Conservation (phyloP, 1,284 basidiomycete genomes). For the Hemileia vastatrix region DNA sequence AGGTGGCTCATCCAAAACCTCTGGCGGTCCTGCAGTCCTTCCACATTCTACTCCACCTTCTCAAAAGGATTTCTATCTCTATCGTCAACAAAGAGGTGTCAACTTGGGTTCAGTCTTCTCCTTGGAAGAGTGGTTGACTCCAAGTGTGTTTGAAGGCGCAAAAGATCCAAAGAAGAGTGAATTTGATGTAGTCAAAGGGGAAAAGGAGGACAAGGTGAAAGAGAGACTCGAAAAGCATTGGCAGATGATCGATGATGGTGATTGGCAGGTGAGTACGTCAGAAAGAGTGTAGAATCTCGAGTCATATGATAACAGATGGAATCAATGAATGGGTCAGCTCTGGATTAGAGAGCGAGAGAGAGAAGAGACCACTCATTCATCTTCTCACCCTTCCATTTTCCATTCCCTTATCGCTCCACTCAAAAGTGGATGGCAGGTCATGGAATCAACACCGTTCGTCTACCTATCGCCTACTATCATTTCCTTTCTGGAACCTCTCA, state of each 20-base stretch:
- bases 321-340: too few species aligned
- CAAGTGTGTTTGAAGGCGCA: conserved; percentile 22
- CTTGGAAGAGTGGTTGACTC: too few species aligned
- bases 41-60: too few species aligned
- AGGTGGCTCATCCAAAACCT: too few species aligned
- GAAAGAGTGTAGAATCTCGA: too few species aligned
- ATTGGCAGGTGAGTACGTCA: too few species aligned
- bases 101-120: conserved; percentile 75
- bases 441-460: conserved; percentile 71
- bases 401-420: conserved; percentile 11
- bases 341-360: conserved; percentile 64
- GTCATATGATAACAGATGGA: too few species aligned
- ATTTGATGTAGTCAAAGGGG: conserved; percentile 61
- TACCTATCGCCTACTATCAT: conserved; percentile 61
- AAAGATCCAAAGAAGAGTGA: conserved; percentile 33
- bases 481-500: conserved; percentile 69
- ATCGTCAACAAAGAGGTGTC: conserved; percentile 67
- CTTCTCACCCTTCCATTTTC: background rate
- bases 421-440: conserved; percentile 63
- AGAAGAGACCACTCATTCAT: background rate
- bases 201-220: conserved; percentile 55
- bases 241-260: too few species aligned
- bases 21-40: too few species aligned
- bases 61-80: conserved; percentile 56
- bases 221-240: conserved; percentile 64